phyloP scores from a whole-genome alignment of 1,139 yeast genomes.

The Suhomyces bolitotheri region DNA sequence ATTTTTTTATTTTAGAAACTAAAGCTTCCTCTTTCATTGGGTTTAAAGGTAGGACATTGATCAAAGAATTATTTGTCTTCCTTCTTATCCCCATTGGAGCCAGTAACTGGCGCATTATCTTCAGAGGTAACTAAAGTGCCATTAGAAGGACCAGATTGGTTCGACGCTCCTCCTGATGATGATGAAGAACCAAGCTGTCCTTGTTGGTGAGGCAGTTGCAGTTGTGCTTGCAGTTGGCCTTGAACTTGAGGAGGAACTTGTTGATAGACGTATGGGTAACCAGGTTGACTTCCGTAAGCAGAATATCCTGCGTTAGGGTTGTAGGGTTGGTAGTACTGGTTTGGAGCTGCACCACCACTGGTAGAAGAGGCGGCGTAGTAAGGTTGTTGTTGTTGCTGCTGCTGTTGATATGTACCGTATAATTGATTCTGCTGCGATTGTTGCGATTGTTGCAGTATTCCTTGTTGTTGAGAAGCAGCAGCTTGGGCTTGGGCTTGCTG shows the following conservation, averaged over 20 bases:
- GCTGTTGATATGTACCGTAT: conserved; percentile 13
- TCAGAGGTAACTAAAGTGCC: conserved; percentile 10
- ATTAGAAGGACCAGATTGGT: conserved; percentile 7
- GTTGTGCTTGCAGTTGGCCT: conserved; percentile 10
- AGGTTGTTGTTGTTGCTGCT: conserved; percentile 23
- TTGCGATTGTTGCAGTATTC: conserved; percentile 13
- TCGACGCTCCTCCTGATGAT: conserved; percentile 8
- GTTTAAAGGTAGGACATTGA: no score
- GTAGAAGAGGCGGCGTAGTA: conserved; percentile 15
- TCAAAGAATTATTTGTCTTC: conserved; percentile 7
- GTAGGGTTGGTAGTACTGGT: conserved; percentile 22
- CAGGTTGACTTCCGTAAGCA: conserved; percentile 24
- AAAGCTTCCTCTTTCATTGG: no score
- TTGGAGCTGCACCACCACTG: conserved; percentile 15
- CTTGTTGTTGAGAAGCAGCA: conserved; percentile 13
- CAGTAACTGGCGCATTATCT: conserved; percentile 3
- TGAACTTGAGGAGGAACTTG: conserved; percentile 14
- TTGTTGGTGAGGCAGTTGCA: conserved; percentile 9
- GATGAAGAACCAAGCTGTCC: conserved; percentile 6
- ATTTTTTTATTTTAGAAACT: conserved; percentile 2
- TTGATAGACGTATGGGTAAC: conserved; percentile 22
- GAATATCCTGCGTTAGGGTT: conserved; percentile 22
- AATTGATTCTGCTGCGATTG: conserved; percentile 17
- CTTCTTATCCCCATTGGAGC: conserved; percentile 11
- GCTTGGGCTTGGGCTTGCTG: conserved; percentile 18